Evolutionary conservation across 1,139 yeast species (phyloP).

Genomic region (Debaryomyces nepalensis): DNA sequence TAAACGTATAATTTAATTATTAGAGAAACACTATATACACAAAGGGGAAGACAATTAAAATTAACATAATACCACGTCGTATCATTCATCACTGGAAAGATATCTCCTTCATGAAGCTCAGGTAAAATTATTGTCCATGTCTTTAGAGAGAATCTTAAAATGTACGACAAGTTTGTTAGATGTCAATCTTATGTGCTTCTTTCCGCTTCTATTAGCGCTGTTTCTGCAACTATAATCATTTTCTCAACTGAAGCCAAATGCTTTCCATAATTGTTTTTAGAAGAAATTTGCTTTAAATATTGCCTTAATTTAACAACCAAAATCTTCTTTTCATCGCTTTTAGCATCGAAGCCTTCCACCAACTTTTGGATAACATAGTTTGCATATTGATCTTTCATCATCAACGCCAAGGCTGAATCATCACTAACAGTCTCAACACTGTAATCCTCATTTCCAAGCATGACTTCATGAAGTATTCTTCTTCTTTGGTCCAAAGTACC

Average conservation of each 20-base stretch:
- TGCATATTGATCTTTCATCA: constrained; percentile 98
- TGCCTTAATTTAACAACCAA: constrained; percentile 66
- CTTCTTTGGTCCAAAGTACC: constrained; percentile 69
- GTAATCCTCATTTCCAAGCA: constrained; percentile 53
- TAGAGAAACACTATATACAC: constrained; percentile 3
- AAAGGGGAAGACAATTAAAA: too few relatives aligned
- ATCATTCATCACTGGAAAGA: too few relatives aligned
- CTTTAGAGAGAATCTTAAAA: too few relatives aligned
- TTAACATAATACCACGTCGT: too few relatives aligned
- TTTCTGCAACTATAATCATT: constrained; percentile 61
- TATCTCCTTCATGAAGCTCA: too few relatives aligned
- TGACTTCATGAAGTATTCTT: constrained; percentile 63
- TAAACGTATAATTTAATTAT: constrained; percentile 5
- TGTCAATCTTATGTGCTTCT: constrained; percentile 15
- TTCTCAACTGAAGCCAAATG: constrained; percentile 88
- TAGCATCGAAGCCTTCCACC: constrained; percentile 73
- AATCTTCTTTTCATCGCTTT: constrained; percentile 64
- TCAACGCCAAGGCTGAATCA: constrained; percentile 68
- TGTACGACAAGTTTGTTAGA: too few relatives aligned
- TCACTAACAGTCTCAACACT: constrained; percentile 50
- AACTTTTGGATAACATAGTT: constrained; percentile 95
- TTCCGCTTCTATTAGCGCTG: constrained; percentile 50
- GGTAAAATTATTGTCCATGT: too few relatives aligned
- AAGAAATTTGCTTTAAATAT: constrained; percentile 60
- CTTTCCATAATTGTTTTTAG: constrained; percentile 69